Evolutionary conservation across 2,329 filamentous ascomycete genomes (phyloP).

Genomic region (Cordyceps tenuipes): DNA sequence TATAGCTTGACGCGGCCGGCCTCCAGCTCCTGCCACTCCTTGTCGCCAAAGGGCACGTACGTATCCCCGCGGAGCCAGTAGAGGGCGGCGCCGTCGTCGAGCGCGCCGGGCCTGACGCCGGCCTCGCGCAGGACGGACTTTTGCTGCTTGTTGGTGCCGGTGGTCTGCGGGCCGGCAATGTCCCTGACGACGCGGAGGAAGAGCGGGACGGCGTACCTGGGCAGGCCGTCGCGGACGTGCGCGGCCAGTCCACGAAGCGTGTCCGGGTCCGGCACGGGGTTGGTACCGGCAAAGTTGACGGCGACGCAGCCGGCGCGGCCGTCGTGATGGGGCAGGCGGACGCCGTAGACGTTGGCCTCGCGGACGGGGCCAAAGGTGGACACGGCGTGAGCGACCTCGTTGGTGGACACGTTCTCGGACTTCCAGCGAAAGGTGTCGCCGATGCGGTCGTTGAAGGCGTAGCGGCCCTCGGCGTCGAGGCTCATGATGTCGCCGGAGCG

Average conservation of each 20-base stretch:
- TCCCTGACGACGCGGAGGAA: conserved; percentile 62
- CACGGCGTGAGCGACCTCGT: conserved; percentile 70
- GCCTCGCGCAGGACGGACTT: conserved; percentile 65
- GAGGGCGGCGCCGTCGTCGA: conserved; percentile 31
- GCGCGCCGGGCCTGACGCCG: conserved; percentile 56
- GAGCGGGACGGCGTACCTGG: conserved; percentile 66
- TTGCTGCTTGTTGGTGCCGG: conserved; percentile 84
- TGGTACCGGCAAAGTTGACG: conserved; percentile 42
- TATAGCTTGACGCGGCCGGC: conserved; percentile 64
- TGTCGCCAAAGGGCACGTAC: conserved; percentile 59
- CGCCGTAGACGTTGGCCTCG: conserved; percentile 83
- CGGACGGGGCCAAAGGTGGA: conserved; percentile 56
- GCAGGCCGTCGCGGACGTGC: conserved; percentile 51
- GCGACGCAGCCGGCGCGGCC: conserved; percentile 77
- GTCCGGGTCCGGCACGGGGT: conserved; percentile 28
- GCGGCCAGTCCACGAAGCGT: conserved; percentile 51
- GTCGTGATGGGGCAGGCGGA: conserved; percentile 70
- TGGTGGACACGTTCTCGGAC: conserved; percentile 74
- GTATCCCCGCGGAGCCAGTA: conserved; percentile 58
- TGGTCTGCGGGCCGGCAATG: conserved; percentile 50
- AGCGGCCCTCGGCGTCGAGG: conserved; percentile 60
- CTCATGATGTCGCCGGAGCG: conserved; percentile 74
- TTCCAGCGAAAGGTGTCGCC: conserved; percentile 77
- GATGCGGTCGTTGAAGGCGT: conserved; percentile 75
- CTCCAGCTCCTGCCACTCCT: conserved; percentile 61